These are phyloP conservation scores for Amylocarpus encephaloides DNA, from an alignment of 2,329 filamentous ascomycete species.

Conservation along the genomic window DNA sequence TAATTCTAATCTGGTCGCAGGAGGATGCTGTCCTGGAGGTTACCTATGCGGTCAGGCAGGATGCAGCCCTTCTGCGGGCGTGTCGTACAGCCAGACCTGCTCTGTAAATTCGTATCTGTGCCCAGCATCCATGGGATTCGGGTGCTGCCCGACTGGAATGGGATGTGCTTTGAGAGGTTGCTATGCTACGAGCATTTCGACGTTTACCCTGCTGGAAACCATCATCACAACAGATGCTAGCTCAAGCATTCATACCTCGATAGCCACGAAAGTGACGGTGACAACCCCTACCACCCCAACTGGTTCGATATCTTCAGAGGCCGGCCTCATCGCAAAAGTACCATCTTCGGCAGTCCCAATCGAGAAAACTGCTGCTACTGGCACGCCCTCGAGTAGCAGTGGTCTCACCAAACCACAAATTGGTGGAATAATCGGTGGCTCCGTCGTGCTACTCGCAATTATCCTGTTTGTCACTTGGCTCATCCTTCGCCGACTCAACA, in stretches of 20 bases:
- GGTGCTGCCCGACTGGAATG: slow-evolving; percentile 47
- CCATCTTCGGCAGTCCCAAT: slow-evolving; percentile 16
- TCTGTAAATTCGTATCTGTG: slow-evolving; percentile 42
- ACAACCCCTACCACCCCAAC: slow-evolving; percentile 34
- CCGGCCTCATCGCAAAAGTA: slow-evolving; percentile 18
- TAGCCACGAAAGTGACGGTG: slow-evolving; percentile 33
- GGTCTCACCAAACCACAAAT: slow-evolving; percentile 34
- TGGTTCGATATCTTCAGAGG: slow-evolving; percentile 4
- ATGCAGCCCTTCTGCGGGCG: slow-evolving; percentile 41
- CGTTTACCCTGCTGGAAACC: slow-evolving; percentile 38
- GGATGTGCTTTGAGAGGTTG: slow-evolving; percentile 43
- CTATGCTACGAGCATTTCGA: slow-evolving; percentile 42
- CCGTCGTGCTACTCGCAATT: slow-evolving; percentile 41
- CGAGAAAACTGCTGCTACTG: slow-evolving; percentile 25
- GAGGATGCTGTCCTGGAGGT: slow-evolving; percentile 35
- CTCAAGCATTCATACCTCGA: slow-evolving; percentile 36
- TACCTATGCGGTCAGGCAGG: slow-evolving; percentile 41
- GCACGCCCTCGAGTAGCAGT: slow-evolving; percentile 29
- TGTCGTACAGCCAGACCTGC: slow-evolving; percentile 37
- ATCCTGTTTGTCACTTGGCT: slow-evolving; percentile 42
- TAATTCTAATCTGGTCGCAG: slow-evolving; percentile 13
- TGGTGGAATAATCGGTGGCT: slow-evolving; percentile 49
- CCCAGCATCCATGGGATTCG: slow-evolving; percentile 43
- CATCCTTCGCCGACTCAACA: slow-evolving; percentile 44
- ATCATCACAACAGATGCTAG: slow-evolving; percentile 41